Conservation (phyloP, 108 stramenopile genomes). For the Cylindrotheca closterium region DNA sequence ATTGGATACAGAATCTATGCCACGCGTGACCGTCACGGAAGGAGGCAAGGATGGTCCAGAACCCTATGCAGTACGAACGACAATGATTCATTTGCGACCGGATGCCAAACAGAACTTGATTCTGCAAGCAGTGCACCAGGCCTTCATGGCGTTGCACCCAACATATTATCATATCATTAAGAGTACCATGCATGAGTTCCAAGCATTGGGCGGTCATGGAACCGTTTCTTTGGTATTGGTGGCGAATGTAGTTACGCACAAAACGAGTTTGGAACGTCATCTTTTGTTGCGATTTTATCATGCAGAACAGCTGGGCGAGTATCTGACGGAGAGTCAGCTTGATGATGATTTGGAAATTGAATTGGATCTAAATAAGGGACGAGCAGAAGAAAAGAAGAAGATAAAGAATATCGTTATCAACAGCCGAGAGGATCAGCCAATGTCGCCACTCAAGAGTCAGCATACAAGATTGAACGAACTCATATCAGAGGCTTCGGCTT, state of each 20-base stretch:
- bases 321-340: background rate
- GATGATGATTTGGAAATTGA: background rate
- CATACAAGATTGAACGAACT: slow-evolving; percentile 9
- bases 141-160: slow-evolving; percentile 19
- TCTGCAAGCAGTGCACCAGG: slow-evolving; percentile 23
- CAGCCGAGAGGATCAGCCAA: too few species aligned
- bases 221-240: slow-evolving; percentile 8
- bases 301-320: background rate
- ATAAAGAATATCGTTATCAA: too few species aligned
- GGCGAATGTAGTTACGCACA: slow-evolving; percentile 12
- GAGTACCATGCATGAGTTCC: slow-evolving; percentile 21
- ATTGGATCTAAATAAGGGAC: too few species aligned
- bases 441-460: slow-evolving; percentile 7
- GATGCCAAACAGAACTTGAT: slow-evolving; percentile 24
- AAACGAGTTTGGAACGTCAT: slow-evolving; percentile 13
- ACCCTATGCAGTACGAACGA: slow-evolving; percentile 24
- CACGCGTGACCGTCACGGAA: too few species aligned
- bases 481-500: slow-evolving; percentile 30
- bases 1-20: slow-evolving; percentile 3
- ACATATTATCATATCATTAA: slow-evolving; percentile 15
- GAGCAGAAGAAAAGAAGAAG: background rate
- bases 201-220: slow-evolving; percentile 32
- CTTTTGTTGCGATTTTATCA: slow-evolving; percentile 21
- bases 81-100: slow-evolving; percentile 28
- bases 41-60: too few species aligned